These are phyloP conservation scores for Flagelloscypha sp. DNA, from an alignment of 768 basidiomycete species.

Conservation along the genomic window DNA sequence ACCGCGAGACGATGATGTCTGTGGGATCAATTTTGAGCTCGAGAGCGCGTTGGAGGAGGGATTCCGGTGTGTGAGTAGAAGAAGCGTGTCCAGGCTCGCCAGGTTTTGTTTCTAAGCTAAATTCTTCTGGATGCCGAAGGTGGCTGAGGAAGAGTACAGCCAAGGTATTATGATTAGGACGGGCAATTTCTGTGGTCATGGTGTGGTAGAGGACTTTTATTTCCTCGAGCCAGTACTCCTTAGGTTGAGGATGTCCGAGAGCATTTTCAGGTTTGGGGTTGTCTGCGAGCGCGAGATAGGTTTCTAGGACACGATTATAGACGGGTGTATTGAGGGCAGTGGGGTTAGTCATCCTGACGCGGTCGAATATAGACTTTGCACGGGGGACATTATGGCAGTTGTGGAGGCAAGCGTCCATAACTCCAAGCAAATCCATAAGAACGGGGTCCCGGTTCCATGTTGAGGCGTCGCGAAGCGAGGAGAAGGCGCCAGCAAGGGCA, in stretches of 20 bases:
- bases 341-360: conserved; percentile 35
- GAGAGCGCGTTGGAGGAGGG: conserved; percentile 37
- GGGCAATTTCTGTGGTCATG: no score
- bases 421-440: conserved; percentile 62
- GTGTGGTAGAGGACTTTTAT: conserved; percentile 54
- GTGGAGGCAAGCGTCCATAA: conserved; percentile 80
- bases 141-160: no score
- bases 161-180: no score
- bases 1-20: no score
- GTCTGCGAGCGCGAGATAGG: conserved; percentile 53
- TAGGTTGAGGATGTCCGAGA: no score
- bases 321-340: conserved; percentile 34
- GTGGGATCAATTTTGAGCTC: conserved; percentile 42
- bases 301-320: conserved; percentile 61
- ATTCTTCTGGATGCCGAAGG: no score
- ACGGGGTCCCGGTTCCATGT: no score
- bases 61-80: conserved; percentile 11
- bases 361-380: conserved; percentile 65
- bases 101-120: no score
- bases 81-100: no score
- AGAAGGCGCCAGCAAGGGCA: no score
- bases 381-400: conserved; percentile 69
- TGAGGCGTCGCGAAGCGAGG: no score
- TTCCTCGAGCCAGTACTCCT: conserved; percentile 51
- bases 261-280: conserved; percentile 27